phyloP scores from a whole-genome alignment of 306 rosid genomes.

The Arachis hypogaea region DNA sequence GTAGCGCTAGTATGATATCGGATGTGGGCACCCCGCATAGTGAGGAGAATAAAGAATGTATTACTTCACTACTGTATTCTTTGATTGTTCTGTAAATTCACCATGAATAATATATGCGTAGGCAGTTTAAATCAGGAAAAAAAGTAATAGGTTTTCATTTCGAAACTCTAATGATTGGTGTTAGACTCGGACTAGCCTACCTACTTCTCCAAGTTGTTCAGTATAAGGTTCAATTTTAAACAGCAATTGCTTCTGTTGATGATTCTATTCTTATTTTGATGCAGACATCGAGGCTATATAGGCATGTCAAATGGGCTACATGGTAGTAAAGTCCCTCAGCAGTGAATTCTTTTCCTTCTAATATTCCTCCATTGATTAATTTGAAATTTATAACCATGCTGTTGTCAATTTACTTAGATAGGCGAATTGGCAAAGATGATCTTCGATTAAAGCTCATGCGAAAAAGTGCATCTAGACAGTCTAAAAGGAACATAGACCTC shows the following conservation, averaged over 20 bases:
- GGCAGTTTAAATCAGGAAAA: neutral
- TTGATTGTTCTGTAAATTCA: constrained; percentile 9
- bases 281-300: constrained; percentile 70
- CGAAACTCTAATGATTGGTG: neutral
- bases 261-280: constrained; percentile 35
- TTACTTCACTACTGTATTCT: neutral
- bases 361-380: constrained; percentile 20
- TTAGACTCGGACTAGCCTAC: neutral
- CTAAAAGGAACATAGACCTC: constrained; percentile 65
- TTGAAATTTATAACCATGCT: constrained; percentile 29
- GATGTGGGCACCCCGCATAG: neutral
- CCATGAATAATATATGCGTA: neutral
- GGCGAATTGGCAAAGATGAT: constrained; percentile 67
- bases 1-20: neutral
- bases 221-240: constrained; percentile 6
- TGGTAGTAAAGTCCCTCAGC: constrained; percentile 59
- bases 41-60: neutral
- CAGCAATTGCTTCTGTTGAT: constrained; percentile 20
- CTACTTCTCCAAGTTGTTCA: neutral
- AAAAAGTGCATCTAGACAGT: constrained; percentile 59
- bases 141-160: neutral
- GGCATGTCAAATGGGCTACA: constrained; percentile 50
- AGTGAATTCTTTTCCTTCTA: constrained; percentile 38
- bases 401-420: constrained; percentile 42
- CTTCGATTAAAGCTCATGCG: constrained; percentile 86